Conservation (phyloP, 164 flowering plant species). For the Aristolochia californica region DNA sequence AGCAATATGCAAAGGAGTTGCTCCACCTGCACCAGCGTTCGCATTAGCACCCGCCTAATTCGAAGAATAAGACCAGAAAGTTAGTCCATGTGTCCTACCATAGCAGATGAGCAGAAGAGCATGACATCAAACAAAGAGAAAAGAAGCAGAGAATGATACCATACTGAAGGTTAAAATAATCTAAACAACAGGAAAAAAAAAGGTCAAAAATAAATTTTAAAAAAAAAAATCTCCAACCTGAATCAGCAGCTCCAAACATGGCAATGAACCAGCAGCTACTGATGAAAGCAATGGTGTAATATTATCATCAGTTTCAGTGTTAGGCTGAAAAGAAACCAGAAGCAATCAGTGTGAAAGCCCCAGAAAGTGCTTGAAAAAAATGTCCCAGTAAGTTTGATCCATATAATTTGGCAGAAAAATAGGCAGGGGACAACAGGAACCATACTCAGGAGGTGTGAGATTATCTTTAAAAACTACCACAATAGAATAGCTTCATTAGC, state of each 20-base stretch:
- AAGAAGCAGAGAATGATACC: neutral
- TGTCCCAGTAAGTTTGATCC: too few species aligned
- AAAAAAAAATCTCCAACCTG: conserved; percentile 37
- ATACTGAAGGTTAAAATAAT: too few species aligned
- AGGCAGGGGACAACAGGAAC: neutral
- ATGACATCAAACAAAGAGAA: neutral
- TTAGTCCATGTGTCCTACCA: too few species aligned
- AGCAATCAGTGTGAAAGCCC: neutral
- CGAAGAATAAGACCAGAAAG: conserved; percentile 5
- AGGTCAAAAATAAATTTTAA: too few species aligned
- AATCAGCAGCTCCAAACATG: conserved; percentile 66
- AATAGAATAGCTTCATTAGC: too few species aligned
- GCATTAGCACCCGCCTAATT: conserved; percentile 77
- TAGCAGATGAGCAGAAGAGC: neutral
- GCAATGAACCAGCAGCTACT: conserved; percentile 81
- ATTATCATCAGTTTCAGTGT: conserved; percentile 78
- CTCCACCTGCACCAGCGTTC: conserved; percentile 81
- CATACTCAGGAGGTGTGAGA: too few species aligned
- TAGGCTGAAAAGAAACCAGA: conserved; percentile 59
- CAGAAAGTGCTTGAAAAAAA: neutral
- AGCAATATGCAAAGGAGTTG: conserved; percentile 90
- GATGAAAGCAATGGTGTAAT: conserved; percentile 77
- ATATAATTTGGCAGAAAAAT: too few species aligned
- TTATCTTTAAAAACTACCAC: too few species aligned
- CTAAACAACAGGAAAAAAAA: neutral